A percentile compares a stretch with the other conserved stretches of the same genome.
phyloP scores from a whole-genome alignment of 371 early-diverging fungal genomes.

The Chytridium lagenaria region DNA sequence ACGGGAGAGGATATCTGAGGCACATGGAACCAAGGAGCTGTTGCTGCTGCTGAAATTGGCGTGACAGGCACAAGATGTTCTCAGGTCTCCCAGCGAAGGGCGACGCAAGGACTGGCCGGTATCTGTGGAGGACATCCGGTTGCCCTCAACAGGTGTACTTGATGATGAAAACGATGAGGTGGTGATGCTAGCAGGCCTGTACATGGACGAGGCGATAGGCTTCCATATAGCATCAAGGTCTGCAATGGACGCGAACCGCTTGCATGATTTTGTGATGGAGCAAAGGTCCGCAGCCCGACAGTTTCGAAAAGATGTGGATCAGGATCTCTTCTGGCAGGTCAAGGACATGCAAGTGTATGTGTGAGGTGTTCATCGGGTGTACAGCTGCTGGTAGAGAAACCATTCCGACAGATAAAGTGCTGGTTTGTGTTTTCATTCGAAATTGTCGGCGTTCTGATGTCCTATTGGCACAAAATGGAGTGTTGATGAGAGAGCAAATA shows the following conservation, averaged over 20 bases:
- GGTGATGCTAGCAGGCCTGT: slow-evolving; percentile 4
- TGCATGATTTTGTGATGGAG: background rate
- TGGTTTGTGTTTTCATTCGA: no score
- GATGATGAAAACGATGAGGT: background rate
- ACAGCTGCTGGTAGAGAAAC: no score
- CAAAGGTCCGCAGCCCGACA: slow-evolving; percentile 20
- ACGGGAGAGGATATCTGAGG: background rate
- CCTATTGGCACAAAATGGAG: no score
- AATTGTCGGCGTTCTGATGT: no score
- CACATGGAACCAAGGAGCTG: background rate
- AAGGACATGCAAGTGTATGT: slow-evolving; percentile 3
- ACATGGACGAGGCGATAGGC: slow-evolving; percentile 18
- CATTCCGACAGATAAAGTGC: no score
- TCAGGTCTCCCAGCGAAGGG: background rate
- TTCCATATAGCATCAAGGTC: slow-evolving; percentile 17
- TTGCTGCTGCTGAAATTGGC: background rate
- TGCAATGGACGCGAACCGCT: slow-evolving; percentile 4
- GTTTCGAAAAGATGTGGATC: slow-evolving; percentile 2
- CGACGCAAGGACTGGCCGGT: background rate
- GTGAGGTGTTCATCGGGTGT: background rate
- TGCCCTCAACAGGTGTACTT: background rate
- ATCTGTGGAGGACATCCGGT: no score
- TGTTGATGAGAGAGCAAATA: no score
- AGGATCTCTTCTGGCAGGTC: slow-evolving; percentile 17
- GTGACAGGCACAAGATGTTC: background rate